Evolutionary conservation across 805 yeast genomes (phyloP), one percentile per base, ranked within the genome.

Genomic region (Hermanozyma aechmeae): DNA sequence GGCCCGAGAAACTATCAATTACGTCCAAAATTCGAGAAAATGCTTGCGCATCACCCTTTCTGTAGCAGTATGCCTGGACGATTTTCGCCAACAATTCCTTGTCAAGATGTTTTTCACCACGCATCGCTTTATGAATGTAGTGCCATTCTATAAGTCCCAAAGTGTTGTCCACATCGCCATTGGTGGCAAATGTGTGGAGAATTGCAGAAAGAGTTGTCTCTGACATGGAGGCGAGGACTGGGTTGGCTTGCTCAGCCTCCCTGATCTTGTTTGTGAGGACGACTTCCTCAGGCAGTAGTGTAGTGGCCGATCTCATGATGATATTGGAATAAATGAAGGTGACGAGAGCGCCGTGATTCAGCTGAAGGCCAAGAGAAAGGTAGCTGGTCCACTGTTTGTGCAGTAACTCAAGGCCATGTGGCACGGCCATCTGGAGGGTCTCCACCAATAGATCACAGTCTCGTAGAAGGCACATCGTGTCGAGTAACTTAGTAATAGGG

Each of bases 81-180:
- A 62, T 47, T 16, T 46, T 47, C 2, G 53, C 30, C 27, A 57
- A 48, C 15, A 61, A 38, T 8, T 58, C 59, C 26, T 51, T 54
- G 17, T 52, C 48, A 21, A 62, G 36, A 1, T 56, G 57, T 20
- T 29, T 42, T 29, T 57, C 56, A 3, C 68, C 66, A 14, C 34
- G 41, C 25, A 54, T 30, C 3, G 43, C 24, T 19, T 51, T 50
- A 33, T 56, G 61, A 5, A 61, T 33, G 34, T 42, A 58, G 30
- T 58, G 62, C 26, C 58, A 39, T 32, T 63, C 65, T 9, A 63
- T 51, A 10, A 61, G 39, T 5, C 45, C 31, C 7, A 58, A 32
- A 2, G 63, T 50, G 50, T 49, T 53, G 11, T 45, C 27, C 5
- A 59, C 56, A 35, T 63, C 69, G 5, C 69, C 69, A 28, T 53